A percentile compares a stretch with the other conserved stretches of the same genome.
Evolutionary conservation across 257 asterid genomes (phyloP).

Genomic region (Salvia hispanica): DNA sequence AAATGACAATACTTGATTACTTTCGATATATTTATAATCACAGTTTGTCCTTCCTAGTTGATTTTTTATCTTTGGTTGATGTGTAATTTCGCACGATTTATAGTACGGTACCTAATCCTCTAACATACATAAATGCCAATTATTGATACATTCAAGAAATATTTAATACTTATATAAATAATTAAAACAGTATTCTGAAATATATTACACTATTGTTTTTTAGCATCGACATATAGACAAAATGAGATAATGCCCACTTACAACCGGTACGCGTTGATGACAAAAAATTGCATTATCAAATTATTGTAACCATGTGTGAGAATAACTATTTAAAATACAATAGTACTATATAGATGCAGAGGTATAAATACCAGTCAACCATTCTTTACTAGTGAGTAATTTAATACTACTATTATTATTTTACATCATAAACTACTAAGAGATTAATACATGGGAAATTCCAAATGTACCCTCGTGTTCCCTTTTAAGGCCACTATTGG

Average conservation of each 20-base stretch:
- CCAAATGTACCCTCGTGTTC: background rate
- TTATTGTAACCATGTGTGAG: background rate
- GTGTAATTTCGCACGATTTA: background rate
- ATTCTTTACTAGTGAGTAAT: background rate
- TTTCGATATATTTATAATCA: background rate
- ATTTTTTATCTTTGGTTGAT: background rate
- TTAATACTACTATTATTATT: background rate
- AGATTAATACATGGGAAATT: background rate
- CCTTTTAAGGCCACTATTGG: background rate
- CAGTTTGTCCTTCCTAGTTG: background rate
- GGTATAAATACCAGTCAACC: background rate
- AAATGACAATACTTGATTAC: background rate
- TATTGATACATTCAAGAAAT: too few relatives aligned
- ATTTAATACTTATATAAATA: too few relatives aligned
- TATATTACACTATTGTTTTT: too few relatives aligned
- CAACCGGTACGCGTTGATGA: background rate
- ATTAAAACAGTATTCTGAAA: too few relatives aligned
- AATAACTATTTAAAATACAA: background rate
- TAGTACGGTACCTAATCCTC: background rate
- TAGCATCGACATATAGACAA: too few relatives aligned
- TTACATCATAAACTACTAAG: background rate
- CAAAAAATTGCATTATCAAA: background rate
- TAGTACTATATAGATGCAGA: too few relatives aligned
- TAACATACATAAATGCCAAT: background rate
- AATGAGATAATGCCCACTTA: background rate